A percentile compares a stretch with the other conserved stretches of the same genome.
phyloP scores from a whole-genome alignment of 345 rosid genomes.

The Syzygium jambos region DNA sequence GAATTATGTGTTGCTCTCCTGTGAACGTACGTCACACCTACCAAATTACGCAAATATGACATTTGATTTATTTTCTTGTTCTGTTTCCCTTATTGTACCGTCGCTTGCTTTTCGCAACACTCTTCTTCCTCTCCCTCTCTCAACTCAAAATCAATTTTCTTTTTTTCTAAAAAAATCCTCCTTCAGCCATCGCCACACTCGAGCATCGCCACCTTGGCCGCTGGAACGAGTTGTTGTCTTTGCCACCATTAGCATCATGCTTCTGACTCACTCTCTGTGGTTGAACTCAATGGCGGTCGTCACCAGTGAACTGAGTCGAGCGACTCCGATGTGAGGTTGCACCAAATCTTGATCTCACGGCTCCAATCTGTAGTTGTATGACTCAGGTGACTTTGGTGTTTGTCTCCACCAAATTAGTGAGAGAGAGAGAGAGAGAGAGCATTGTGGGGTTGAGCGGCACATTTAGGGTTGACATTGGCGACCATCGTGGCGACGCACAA shows the following conservation, averaged over 20 bases:
- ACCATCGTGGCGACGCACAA: neutral
- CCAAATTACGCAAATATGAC: neutral
- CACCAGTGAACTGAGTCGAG: neutral
- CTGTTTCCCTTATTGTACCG: neutral
- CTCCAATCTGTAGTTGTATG: neutral
- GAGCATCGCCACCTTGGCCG: neutral
- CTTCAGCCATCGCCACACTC: neutral
- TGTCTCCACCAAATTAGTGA: neutral
- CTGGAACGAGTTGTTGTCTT: neutral
- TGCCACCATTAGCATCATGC: neutral
- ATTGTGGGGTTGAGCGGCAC: neutral
- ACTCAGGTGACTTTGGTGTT: neutral
- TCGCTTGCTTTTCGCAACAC: too few species aligned
- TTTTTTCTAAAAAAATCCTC: neutral
- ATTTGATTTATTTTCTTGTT: neutral
- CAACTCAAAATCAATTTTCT: neutral
- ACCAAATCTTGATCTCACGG: neutral
- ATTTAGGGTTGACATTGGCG: neutral
- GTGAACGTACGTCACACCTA: neutral
- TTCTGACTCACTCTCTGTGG: neutral
- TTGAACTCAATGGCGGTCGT: neutral
- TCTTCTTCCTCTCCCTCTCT: too few species aligned
- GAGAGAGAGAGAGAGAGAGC: neutral
- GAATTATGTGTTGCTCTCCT: neutral
- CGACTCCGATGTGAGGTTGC: too few species aligned